phyloP scores from a whole-genome alignment of 306 rosid genomes.

The Neltuma alba region DNA sequence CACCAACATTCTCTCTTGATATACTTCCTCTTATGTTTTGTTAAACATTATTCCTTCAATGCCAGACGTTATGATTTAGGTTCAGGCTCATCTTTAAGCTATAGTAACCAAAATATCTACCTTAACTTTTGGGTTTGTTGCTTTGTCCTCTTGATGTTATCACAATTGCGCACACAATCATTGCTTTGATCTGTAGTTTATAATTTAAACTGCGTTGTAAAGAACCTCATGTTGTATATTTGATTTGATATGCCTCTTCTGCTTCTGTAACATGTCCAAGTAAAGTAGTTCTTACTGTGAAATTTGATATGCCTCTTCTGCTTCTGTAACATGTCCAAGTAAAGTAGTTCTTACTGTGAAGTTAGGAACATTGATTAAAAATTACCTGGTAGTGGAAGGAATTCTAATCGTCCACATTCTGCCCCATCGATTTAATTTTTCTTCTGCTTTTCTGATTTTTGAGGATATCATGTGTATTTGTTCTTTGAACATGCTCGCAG shows the following conservation, averaged over 20 bases:
- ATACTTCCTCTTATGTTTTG: not conserved
- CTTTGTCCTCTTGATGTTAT: not conserved
- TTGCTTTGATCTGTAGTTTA: not conserved
- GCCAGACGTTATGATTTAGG: not conserved
- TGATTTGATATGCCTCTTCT: not conserved
- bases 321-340: not conserved
- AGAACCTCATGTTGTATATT: not conserved
- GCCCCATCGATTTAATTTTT: not conserved
- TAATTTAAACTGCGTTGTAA: not conserved
- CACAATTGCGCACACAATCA: not conserved
- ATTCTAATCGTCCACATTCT: not conserved
- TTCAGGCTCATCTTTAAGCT: not conserved
- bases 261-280: not conserved
- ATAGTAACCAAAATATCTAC: not conserved
- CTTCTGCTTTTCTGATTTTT: not conserved
- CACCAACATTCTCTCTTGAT: no score
- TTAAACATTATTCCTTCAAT: not conserved
- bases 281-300: no score
- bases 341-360: not conserved
- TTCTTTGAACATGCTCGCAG: constrained; percentile 45
- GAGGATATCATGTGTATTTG: not conserved
- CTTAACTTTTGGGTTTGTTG: not conserved
- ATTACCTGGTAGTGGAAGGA: not conserved
- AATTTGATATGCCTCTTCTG: not conserved
- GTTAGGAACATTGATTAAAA: not conserved